Evolutionary conservation across 2,329 filamentous ascomycete genomes (phyloP), one percentile per base, ranked within the genome.

Genomic region (Xylariaceae sp.): DNA sequence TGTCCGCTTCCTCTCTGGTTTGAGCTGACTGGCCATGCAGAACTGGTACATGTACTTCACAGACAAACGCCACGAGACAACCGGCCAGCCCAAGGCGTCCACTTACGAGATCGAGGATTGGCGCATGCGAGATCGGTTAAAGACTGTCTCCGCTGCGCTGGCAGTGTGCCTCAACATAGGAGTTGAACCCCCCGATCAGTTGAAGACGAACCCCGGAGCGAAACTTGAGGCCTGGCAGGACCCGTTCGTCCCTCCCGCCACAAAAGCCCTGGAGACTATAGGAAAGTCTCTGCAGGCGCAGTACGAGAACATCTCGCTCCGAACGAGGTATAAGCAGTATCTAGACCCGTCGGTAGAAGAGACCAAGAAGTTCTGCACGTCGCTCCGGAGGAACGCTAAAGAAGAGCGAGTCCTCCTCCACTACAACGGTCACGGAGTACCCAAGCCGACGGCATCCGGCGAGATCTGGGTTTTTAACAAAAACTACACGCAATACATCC

Each of bases 21-120:
- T 19, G 11, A 21, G 24, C 45, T 52, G 33, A 46, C 40, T 39
- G 37, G 36, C n/a, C 19, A 19, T 40, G 35, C 60, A 94, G 83
- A 93, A 87, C 47, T 98, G 94, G 77, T 96, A 94, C 67, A 96
- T 96, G 90, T 98, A 98, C 63, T 98, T 85, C 60, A 95, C 90
- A 43, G 92, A 98, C 61, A 96, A 96, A 61, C 82, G 90, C 33
- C 92, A 98, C 61, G 92, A 96, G 57, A 92, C 87, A 15, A 90
- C 87, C 22, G 92, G 88, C 15, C 87, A 89, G 46, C 86, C 88
- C 12, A 86, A 88, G 55, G 72, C 77, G 33, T 72, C 70, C 13
- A 59, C 64, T 17, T 75, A 75, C 46, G 69, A 77, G 42, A 65
- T 94, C 5, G 84, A 94, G 55, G 92, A 96, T 57, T 98, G 92